These are phyloP conservation scores for Coprinellus aureogranulatus DNA, from an alignment of 768 basidiomycete species.

Conservation along the genomic window DNA sequence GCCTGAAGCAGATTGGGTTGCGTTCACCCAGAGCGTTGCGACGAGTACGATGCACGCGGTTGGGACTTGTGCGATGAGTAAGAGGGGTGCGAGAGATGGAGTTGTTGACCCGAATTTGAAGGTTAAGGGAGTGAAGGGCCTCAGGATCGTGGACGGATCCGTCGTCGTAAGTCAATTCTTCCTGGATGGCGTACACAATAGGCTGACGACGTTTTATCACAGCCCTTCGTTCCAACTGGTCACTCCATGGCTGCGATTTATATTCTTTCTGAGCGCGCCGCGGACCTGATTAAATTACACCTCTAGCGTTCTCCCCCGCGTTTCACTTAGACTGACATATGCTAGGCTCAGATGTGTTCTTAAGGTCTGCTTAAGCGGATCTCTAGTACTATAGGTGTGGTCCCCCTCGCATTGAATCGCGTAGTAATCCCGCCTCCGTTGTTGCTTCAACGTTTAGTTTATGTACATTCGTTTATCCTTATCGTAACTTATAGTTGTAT, in stretches of 20 bases:
- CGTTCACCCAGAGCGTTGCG: slow-evolving; percentile 10
- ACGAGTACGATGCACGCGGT: slow-evolving; percentile 16
- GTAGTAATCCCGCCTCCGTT: too few relatives aligned
- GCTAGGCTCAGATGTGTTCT: too few relatives aligned
- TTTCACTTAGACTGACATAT: too few relatives aligned
- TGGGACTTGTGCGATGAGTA: slow-evolving; percentile 21
- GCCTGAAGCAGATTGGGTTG: slow-evolving; percentile 12
- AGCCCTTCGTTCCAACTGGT: slow-evolving; percentile 14
- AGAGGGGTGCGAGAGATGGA: slow-evolving; percentile 18
- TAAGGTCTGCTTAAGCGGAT: too few relatives aligned
- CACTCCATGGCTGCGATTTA: slow-evolving; percentile 14
- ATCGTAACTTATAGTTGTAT: too few relatives aligned
- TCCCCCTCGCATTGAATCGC: too few relatives aligned
- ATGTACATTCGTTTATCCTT: too few relatives aligned
- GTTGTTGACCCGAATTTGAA: slow-evolving; percentile 27
- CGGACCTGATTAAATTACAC: slow-evolving; percentile 11
- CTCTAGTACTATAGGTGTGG: too few relatives aligned
- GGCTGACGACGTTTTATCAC: neutral
- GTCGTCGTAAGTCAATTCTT: slow-evolving; percentile 19
- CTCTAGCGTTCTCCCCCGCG: too few relatives aligned
- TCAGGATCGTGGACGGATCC: slow-evolving; percentile 28
- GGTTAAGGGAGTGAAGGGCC: slow-evolving; percentile 24
- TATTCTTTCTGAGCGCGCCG: slow-evolving; percentile 14
- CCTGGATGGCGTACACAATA: neutral
- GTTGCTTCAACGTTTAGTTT: too few relatives aligned